phyloP scores from a whole-genome alignment of 257 asterid species.

The Nicotiana attenuata region DNA sequence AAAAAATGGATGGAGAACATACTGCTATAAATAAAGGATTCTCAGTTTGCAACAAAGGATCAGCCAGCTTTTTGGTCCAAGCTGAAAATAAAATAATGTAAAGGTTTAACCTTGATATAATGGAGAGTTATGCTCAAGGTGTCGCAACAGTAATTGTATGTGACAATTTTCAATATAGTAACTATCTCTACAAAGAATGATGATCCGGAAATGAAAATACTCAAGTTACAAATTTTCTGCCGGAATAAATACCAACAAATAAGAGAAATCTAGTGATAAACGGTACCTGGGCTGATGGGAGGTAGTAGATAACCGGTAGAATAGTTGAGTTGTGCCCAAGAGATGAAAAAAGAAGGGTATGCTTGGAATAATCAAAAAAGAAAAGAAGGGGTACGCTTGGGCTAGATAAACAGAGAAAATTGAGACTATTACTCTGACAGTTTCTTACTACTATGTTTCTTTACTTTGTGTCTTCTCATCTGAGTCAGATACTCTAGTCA shows the following conservation, averaged over 20 bases:
- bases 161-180: neutral
- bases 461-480: neutral
- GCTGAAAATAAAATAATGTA: neutral
- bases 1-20: neutral
- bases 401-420: neutral
- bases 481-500: neutral
- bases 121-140: neutral
- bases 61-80: neutral
- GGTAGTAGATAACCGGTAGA: no score
- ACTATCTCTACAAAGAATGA: neutral
- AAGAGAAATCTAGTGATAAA: no score
- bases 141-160: neutral
- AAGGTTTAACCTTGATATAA: neutral
- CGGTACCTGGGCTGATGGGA: no score
- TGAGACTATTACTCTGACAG: neutral
- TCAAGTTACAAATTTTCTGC: no score
- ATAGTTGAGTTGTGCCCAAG: no score
- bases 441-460: no score
- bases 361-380: no score
- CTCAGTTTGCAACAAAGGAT: neutral
- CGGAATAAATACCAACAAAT: no score
- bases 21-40: neutral
- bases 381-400: neutral
- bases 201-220: neutral
- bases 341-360: no score